Evolutionary conservation across 257 asterid genomes (phyloP).

Genomic region (Solanum paucissectum): DNA sequence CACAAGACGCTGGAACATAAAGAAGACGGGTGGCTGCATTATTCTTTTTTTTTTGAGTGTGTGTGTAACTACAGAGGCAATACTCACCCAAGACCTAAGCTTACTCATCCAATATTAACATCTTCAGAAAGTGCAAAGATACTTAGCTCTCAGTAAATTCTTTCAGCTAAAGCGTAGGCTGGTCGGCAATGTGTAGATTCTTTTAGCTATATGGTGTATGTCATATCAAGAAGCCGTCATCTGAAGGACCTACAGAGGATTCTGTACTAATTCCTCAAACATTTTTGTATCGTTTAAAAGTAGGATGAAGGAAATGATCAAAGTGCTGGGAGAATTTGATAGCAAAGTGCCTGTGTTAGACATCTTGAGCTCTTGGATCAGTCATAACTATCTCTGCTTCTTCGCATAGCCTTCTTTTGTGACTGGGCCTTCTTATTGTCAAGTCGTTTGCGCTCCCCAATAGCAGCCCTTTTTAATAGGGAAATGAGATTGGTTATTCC

Average conservation of each 20-base stretch:
- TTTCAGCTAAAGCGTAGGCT: background rate
- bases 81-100: background rate
- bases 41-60: background rate
- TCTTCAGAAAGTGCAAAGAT: background rate
- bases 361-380: slow-evolving; percentile 6
- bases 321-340: background rate
- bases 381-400: slow-evolving; percentile 64
- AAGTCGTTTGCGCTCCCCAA: slow-evolving; percentile 57
- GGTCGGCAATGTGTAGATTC: background rate
- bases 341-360: background rate
- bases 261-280: background rate
- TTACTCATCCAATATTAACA: background rate
- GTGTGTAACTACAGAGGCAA: background rate
- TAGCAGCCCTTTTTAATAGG: slow-evolving; percentile 44
- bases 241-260: background rate
- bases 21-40: background rate
- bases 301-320: background rate
- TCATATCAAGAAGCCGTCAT: background rate
- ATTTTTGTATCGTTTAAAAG: background rate
- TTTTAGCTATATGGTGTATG: background rate
- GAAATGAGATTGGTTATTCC: background rate
- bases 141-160: slow-evolving; percentile 10
- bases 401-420: slow-evolving; percentile 51
- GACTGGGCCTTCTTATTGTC: slow-evolving; percentile 64
- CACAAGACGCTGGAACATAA: background rate